Conservation (phyloP, 371 early-diverging fungal genomes). For the Mucor velutinosus region DNA sequence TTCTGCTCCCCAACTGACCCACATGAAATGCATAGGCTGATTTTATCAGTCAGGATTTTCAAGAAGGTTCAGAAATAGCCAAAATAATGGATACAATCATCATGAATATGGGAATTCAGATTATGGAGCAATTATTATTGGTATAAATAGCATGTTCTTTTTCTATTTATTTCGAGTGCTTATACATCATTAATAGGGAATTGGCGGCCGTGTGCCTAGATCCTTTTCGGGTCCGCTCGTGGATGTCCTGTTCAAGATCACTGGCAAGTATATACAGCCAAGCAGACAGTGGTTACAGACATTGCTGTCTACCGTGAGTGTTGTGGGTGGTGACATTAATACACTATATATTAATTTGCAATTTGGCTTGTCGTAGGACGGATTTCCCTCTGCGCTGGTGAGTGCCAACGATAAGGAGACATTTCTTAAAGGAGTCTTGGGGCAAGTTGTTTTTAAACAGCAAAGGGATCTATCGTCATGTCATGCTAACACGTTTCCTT, state of each 20-base stretch:
- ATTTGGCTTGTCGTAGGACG: slow-evolving; percentile 42
- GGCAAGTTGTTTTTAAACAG: slow-evolving; percentile 40
- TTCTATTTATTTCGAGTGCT: background rate
- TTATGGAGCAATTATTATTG: slow-evolving; percentile 57
- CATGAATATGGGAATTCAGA: slow-evolving; percentile 52
- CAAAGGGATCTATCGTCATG: background rate
- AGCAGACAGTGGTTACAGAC: slow-evolving; percentile 61
- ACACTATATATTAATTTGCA: background rate
- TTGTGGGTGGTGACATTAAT: background rate
- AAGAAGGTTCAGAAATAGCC: slow-evolving; percentile 39
- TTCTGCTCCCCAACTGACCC: background rate
- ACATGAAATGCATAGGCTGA: slow-evolving; percentile 41
- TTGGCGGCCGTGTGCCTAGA: slow-evolving; percentile 74
- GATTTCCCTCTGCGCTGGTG: slow-evolving; percentile 65
- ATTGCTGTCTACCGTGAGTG: slow-evolving; percentile 56
- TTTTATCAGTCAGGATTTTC: slow-evolving; percentile 53
- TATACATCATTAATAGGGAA: slow-evolving; percentile 44
- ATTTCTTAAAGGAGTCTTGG: slow-evolving; percentile 61
- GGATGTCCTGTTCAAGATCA: slow-evolving; percentile 66
- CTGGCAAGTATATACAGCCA: slow-evolving; percentile 53
- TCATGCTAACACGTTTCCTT: background rate
- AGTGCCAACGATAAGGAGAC: slow-evolving; percentile 57
- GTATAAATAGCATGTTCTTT: slow-evolving; percentile 32
- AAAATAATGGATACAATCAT: slow-evolving; percentile 47
- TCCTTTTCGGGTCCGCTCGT: slow-evolving; percentile 66